Conservation (phyloP, 306 rosid species). For the Hippophae gyantsensis region DNA sequence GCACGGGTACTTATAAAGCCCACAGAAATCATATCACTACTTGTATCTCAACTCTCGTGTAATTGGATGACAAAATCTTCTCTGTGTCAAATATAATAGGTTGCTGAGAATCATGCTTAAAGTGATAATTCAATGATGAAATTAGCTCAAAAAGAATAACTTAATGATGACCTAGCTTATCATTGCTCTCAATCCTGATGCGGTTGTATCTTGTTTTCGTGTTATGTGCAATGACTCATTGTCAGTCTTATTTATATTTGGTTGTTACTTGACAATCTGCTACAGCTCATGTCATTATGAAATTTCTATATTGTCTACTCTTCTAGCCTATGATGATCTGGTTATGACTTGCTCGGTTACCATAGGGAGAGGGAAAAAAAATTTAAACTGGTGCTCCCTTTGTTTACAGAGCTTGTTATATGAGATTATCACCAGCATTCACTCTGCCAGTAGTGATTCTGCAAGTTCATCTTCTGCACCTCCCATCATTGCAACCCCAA, state of each 20-base stretch:
- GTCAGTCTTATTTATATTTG: background rate
- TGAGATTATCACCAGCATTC: constrained; percentile 60
- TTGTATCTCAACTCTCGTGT: no score
- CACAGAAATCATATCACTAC: no score
- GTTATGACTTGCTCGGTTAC: background rate
- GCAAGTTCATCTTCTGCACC: constrained; percentile 83
- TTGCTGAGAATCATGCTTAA: no score
- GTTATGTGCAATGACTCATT: background rate
- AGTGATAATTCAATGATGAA: no score
- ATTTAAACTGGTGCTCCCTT: constrained; percentile 11
- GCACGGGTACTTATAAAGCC: no score
- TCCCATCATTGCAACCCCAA: constrained; percentile 31
- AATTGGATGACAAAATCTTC: no score
- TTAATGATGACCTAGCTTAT: no score
- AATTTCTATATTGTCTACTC: background rate
- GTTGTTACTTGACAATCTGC: constrained; percentile 1
- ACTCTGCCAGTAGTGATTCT: constrained; percentile 39
- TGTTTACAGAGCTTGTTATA: constrained; percentile 48
- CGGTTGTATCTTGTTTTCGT: background rate
- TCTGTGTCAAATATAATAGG: no score
- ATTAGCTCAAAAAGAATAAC: no score
- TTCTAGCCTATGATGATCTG: background rate
- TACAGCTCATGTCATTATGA: background rate
- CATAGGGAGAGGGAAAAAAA: background rate
- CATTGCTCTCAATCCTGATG: no score